Evolutionary conservation across 768 basidiomycete species (phyloP).

Genomic region (Thelephora ganbajun): DNA sequence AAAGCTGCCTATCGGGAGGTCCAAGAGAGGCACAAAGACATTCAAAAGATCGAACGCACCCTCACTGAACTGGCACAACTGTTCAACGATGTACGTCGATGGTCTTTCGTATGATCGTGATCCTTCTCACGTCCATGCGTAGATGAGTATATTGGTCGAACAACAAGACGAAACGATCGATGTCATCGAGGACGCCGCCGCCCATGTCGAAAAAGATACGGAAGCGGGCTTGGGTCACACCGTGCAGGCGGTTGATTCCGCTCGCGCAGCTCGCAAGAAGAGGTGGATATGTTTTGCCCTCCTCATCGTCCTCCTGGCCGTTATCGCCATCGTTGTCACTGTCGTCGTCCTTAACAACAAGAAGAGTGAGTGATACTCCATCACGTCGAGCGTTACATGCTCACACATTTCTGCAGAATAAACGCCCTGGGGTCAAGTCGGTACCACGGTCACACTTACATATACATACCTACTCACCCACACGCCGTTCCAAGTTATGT

Average conservation of each 20-base stretch:
- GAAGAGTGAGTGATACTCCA: conserved; percentile 1
- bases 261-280: conserved; percentile 83
- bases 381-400: too few relatives aligned
- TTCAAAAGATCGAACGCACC: conserved; percentile 90
- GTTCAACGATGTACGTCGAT: conserved; percentile 72
- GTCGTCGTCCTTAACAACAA: conserved; percentile 37
- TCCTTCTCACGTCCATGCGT: conserved; percentile 1
- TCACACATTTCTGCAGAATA: too few relatives aligned
- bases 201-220: conserved; percentile 64
- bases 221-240: conserved; percentile 76
- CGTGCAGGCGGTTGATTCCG: conserved; percentile 74
- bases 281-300: conserved; percentile 94
- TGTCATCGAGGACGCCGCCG: conserved; percentile 68
- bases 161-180: conserved; percentile 87
- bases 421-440: too few relatives aligned
- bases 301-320: conserved; percentile 43
- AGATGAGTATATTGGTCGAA: conserved; percentile 93
- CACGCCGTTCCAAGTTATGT: too few relatives aligned
- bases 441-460: too few relatives aligned
- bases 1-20: conserved; percentile 89
- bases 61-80: conserved; percentile 87
- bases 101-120: too few relatives aligned
- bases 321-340: conserved; percentile 50
- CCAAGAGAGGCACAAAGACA: conserved; percentile 93
- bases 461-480: too few relatives aligned